Base-by-base conservation (phyloP, 2,329 filamentous ascomycete species). In the Myotisia sp. region DNA sequence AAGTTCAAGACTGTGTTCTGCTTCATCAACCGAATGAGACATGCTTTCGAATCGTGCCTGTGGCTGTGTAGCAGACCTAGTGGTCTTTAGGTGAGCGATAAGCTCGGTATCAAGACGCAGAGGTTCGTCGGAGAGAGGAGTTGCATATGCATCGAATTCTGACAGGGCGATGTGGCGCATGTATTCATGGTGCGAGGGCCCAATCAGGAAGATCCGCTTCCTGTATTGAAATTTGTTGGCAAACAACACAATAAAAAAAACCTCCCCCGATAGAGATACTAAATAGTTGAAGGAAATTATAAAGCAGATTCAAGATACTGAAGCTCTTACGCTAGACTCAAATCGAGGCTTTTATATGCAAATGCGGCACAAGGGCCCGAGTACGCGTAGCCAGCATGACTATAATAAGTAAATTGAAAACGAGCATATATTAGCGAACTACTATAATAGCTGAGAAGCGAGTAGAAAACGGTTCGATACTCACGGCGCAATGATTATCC, bases 1-100 rank as follows among this genome's bases (percentile, higher is more conserved):
- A 79, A 98, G 92, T 63, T 98, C 90, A 2, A 95, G 70, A 33
- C 83, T 93, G 58, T 98, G 90, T 58, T 98, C 90, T 4, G 71
- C 69, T 41, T 84, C 71, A 49, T 98, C 90, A 4, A 74, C 65
- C 3, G 62, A 49, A 12, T 56, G 58, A 2, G 70, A 72, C 64
- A 94, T 90, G 12, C 48, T 56, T 12, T 52, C 54, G 37, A 64
- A 64, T 29, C 43, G 49, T 31, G 55, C 38, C 5, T 45, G 52
- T n/a, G 50, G 46, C n/a, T 52, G 42, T 34, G 44, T 51, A 16
- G 36, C 44, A 26, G 49, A 46, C 26, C 51, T 44, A 9, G 46
- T 46, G 5, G 43, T 44, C 23, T 48, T 46, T 7, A 64, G 54
- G 34, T 57, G 45, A 17, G 49, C 37, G 37, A 65, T 62, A 29